A percentile compares a stretch with the other conserved stretches of the same genome.
These are phyloP conservation scores for Candida silvicultrix DNA, from an alignment of 805 yeast species.

Conservation along the genomic window DNA sequence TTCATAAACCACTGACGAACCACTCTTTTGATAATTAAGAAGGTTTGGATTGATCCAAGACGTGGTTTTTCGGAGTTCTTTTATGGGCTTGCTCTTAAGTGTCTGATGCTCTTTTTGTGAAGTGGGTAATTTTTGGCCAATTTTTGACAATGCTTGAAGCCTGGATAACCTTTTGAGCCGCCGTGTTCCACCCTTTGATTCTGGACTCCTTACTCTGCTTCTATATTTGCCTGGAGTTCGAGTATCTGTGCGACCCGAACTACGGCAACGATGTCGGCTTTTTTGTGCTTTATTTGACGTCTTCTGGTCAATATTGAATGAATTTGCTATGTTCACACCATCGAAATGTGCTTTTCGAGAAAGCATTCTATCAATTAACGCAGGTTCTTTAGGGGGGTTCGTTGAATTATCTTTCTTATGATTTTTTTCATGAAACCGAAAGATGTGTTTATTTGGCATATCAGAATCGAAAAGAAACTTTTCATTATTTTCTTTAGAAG, in stretches of 20 bases:
- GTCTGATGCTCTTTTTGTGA: no score
- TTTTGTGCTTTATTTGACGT: no score
- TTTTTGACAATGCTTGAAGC: not conserved
- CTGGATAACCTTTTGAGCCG: not conserved
- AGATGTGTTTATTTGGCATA: no score
- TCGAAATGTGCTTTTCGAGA: not conserved
- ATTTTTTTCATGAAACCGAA: no score
- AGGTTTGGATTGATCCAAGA: not conserved
- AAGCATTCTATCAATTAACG: not conserved
- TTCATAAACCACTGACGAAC: slow-evolving; percentile 15
- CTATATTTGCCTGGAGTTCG: no score
- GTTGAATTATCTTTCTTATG: no score
- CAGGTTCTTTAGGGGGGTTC: not conserved
- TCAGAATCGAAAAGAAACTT: no score
- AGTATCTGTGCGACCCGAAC: no score
- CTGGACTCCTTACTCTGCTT: not conserved
- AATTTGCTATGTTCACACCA: no score
- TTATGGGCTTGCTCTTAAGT: no score
- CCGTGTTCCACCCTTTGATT: not conserved
- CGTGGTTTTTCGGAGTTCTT: not conserved
- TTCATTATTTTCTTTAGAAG: not conserved
- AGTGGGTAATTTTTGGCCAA: not conserved
- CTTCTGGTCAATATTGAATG: no score
- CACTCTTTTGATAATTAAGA: not conserved
- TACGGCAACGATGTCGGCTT: no score